A percentile compares a stretch with the other conserved stretches of the same genome.
phyloP scores from a whole-genome alignment of 2,329 filamentous ascomycete genomes.

The Clarireedia hainanense region DNA sequence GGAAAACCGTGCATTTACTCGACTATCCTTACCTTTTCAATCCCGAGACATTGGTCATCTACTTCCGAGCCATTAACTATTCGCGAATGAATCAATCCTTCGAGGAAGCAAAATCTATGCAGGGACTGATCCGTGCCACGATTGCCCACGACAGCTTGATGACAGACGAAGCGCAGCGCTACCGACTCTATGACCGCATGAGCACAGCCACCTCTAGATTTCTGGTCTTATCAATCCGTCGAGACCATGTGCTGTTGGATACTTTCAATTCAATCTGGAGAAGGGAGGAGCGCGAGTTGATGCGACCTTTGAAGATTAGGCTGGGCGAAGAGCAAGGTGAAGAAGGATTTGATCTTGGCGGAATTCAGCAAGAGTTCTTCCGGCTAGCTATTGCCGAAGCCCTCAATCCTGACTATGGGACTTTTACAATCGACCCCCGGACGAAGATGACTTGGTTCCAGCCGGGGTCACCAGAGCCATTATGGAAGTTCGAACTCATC shows the following conservation, averaged over 20 bases:
- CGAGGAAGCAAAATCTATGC: conserved; percentile 56
- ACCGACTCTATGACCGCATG: conserved; percentile 54
- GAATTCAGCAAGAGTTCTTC: conserved; percentile 96
- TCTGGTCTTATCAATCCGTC: conserved; percentile 60
- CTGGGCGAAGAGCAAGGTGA: conserved; percentile 78
- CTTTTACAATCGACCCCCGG: conserved; percentile 69
- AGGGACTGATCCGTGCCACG: conserved; percentile 45
- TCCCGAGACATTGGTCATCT: conserved; percentile 63
- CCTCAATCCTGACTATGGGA: conserved; percentile 66
- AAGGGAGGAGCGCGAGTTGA: conserved; percentile 70
- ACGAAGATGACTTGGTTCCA: conserved; percentile 85
- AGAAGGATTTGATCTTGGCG: conserved; percentile 86
- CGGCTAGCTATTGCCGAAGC: conserved; percentile 73
- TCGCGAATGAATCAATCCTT: conserved; percentile 75
- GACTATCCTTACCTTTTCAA: conserved; percentile 77
- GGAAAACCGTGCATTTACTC: conserved; percentile 64
- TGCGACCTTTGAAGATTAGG: conserved; percentile 80
- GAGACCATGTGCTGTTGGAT: conserved; percentile 61
- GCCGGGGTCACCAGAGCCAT: conserved; percentile 69
- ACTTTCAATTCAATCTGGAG: conserved; percentile 86
- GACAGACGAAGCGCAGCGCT: conserved; percentile 49
- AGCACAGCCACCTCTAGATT: conserved; percentile 62
- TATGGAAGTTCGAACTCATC: conserved; percentile 85
- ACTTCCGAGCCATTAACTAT: conserved; percentile 85
- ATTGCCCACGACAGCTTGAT: conserved; percentile 47